These are phyloP conservation scores for Candida morakotiae DNA, from an alignment of 805 yeast genomes.

Conservation along the genomic window DNA sequence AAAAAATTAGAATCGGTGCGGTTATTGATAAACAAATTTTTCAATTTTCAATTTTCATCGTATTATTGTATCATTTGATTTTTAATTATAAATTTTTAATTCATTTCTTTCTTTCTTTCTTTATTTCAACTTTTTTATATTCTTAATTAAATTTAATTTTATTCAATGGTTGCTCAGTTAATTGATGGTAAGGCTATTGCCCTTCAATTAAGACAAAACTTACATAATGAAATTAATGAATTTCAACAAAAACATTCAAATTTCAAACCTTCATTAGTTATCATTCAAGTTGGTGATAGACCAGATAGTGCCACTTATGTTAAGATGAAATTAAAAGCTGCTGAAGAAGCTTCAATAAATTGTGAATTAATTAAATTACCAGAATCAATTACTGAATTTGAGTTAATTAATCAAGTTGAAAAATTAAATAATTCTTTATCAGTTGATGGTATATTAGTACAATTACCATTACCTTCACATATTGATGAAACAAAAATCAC, in stretches of 20 bases:
- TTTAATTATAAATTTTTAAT: not conserved
- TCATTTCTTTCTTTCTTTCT: conserved; percentile 5
- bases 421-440: conserved; percentile 53
- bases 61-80: no score
- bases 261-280: conserved; percentile 63
- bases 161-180: conserved; percentile 27
- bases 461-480: conserved; percentile 72
- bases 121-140: no score
- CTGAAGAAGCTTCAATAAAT: conserved; percentile 61
- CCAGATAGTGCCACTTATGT: conserved; percentile 82
- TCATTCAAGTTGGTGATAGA: conserved; percentile 73
- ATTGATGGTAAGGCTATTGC: conserved; percentile 47
- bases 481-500: conserved; percentile 66
- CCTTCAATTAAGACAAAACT: conserved; percentile 29
- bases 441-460: conserved; percentile 73
- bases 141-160: not conserved
- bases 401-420: conserved; percentile 49
- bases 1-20: not conserved
- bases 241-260: conserved; percentile 44
- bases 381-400: conserved; percentile 51
- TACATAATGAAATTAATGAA: conserved; percentile 37
- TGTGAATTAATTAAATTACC: conserved; percentile 61
- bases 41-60: no score
- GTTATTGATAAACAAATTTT: conserved; percentile 5
- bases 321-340: conserved; percentile 75